Evolutionary conservation across 148 eudicot species (phyloP).

Genomic region (Diospyros lotus): DNA sequence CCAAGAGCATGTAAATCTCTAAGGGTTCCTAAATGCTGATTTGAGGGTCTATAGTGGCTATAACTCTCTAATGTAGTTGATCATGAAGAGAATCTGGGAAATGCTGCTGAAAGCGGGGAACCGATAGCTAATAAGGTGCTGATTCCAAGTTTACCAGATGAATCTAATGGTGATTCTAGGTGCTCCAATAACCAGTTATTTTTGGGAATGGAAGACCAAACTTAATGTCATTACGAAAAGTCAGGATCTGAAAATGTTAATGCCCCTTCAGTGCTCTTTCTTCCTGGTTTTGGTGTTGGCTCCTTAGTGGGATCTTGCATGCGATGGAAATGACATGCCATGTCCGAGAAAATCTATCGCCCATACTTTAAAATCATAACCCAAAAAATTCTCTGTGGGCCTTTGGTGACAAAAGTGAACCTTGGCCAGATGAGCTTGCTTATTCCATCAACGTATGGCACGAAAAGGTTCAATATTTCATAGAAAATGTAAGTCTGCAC

Average conservation of each 20-base stretch:
- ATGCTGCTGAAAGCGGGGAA: conserved; percentile 27
- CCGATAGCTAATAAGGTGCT: conserved; percentile 47
- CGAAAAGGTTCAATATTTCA: conserved; percentile 73
- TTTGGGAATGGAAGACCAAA: conserved; percentile 90
- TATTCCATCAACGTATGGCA: conserved; percentile 89
- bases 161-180: conserved; percentile 46
- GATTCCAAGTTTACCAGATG: conserved; percentile 77
- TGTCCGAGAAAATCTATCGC: conserved; percentile 18
- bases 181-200: conserved; percentile 57
- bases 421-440: conserved; percentile 86
- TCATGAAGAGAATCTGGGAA: conserved; percentile 33
- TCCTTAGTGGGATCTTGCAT: conserved; percentile 75
- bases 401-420: conserved; percentile 76
- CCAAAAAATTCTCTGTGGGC: conserved; percentile 53
- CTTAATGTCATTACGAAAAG: conserved; percentile 70
- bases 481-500: conserved; percentile 58
- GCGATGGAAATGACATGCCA: conserved; percentile 53
- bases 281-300: conserved; percentile 98
- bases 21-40: conserved; percentile 26
- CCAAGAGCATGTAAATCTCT: conserved; percentile 21
- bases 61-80: conserved; percentile 38
- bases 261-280: conserved; percentile 75
- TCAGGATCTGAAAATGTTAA: conserved; percentile 60
- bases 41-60: conserved; percentile 33
- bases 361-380: conserved; percentile 3